Evolutionary conservation across 208 protist species (phyloP), one percentile per base, ranked within the genome.

Genomic region (Crithidia fasciculata): DNA sequence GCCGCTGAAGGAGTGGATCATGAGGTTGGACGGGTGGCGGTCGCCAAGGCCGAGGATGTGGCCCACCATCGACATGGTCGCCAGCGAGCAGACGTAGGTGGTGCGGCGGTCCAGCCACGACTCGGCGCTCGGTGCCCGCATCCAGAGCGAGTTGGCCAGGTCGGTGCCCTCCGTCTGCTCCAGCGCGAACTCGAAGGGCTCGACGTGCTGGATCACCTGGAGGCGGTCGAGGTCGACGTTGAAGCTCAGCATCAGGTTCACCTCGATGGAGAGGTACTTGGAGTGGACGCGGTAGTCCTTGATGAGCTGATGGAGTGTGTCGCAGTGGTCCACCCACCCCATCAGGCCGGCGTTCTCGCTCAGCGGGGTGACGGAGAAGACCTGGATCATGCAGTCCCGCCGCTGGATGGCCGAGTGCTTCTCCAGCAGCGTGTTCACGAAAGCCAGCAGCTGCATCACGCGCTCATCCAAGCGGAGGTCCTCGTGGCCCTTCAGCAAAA

Each of bases 401-500:
- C 88, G 87, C 79, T 95, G 87, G 40, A 83, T 91, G 8, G 93
- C 82, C 10, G 96, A 96, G 73, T 98, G 96, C 61, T 95, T 95
- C 74, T 99, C 95, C 40, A 99, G 82, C 37, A 99, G 93, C 18
- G 93, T 99, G 89, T 99, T 99, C 19, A 99, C 98, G 57, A 99
- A 96, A 2, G 96, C 97, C 72, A 99, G 99, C 57, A 99, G 95
- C 90, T 99, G 99, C 99, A 99, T 99, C 36, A 99, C 99, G 40
- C 99, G 90, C 87, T 99, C 99, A 83, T 99, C 99, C 85, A 99
- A 94, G 39, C 99, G 87, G 40, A 99, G 78, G 75, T 99, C 98
- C 85, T 99, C 98, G 77, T 99, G 97, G 28, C 98, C 99, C 77
- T 99, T 99, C 37, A 99, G 90, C 40, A 99, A 86, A 89, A 99